These are phyloP conservation scores for Rhodamnia rubescens DNA, from an alignment of 345 rosid genomes.

Conservation along the genomic window DNA sequence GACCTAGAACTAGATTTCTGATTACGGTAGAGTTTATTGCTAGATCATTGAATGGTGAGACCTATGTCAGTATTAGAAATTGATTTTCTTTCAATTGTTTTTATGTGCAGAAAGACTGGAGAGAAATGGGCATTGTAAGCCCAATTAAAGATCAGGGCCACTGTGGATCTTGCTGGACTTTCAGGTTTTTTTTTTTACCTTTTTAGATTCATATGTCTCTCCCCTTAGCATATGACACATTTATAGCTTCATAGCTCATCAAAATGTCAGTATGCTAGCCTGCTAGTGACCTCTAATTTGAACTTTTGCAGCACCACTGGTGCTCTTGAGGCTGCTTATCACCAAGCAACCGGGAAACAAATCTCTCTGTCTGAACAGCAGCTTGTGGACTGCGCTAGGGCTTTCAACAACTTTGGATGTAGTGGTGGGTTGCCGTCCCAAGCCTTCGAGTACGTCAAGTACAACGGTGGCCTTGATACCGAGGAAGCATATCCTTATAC, in stretches of 20 bases:
- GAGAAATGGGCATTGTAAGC: conserved; percentile 72
- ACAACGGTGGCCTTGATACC: conserved; percentile 89
- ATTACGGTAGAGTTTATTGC: background rate
- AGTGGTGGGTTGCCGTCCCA: conserved; percentile 94
- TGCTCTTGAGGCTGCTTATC: conserved; percentile 97
- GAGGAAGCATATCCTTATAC: conserved; percentile 85
- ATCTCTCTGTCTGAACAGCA: conserved; percentile 93
- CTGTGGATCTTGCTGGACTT: conserved; percentile 99
- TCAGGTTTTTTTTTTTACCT: conserved; percentile 39
- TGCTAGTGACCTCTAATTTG: background rate
- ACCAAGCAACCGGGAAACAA: conserved; percentile 74
- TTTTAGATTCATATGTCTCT: background rate
- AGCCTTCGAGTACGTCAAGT: conserved; percentile 91
- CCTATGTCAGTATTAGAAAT: background rate
- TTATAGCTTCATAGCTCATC: background rate
- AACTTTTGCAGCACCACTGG: conserved; percentile 69
- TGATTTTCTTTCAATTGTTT: background rate
- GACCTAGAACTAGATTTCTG: background rate
- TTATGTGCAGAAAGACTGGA: conserved; percentile 80
- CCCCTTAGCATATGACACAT: background rate
- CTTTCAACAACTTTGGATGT: conserved; percentile 88
- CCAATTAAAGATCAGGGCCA: conserved; percentile 85
- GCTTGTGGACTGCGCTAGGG: conserved; percentile 95
- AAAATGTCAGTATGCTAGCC: background rate
- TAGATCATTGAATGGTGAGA: background rate